Percentiles rank a stretch among this genome's conserved stretches.
These are phyloP conservation scores for Neonectria hederae DNA, from an alignment of 2,329 filamentous ascomycete genomes.

Conservation along the genomic window DNA sequence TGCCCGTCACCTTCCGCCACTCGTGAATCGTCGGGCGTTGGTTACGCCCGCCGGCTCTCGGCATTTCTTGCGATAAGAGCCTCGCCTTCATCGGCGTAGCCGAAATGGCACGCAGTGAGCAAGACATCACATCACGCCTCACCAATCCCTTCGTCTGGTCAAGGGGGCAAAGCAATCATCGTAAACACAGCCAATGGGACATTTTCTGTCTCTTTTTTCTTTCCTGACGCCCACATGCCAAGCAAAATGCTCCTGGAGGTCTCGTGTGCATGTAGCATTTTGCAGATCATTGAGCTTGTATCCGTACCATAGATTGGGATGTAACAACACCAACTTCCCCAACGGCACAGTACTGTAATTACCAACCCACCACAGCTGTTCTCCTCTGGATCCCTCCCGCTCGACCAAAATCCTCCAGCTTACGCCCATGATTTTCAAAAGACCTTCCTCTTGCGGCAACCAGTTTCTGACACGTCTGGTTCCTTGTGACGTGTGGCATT, in stretches of 20 bases:
- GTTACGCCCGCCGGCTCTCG: neutral
- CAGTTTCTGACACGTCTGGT: neutral
- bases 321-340: neutral
- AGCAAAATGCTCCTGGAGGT: neutral
- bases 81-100: neutral
- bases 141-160: neutral
- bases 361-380: neutral
- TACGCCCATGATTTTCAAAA: neutral
- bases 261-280: neutral
- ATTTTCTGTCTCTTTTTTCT: neutral
- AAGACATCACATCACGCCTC: neutral
- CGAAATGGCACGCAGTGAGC: neutral
- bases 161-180: neutral
- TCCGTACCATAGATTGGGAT: neutral
- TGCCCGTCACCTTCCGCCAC: neutral
- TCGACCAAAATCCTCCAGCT: neutral
- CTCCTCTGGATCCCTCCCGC: neutral
- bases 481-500: neutral
- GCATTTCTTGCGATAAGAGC: neutral
- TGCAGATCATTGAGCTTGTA: neutral
- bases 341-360: no score
- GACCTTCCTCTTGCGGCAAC: neutral
- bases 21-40: neutral
- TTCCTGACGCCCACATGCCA: neutral
- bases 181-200: neutral